A percentile compares a stretch with the other conserved stretches of the same genome.
Conservation (phyloP, 805 yeast species). For the Saturnispora dispora region DNA sequence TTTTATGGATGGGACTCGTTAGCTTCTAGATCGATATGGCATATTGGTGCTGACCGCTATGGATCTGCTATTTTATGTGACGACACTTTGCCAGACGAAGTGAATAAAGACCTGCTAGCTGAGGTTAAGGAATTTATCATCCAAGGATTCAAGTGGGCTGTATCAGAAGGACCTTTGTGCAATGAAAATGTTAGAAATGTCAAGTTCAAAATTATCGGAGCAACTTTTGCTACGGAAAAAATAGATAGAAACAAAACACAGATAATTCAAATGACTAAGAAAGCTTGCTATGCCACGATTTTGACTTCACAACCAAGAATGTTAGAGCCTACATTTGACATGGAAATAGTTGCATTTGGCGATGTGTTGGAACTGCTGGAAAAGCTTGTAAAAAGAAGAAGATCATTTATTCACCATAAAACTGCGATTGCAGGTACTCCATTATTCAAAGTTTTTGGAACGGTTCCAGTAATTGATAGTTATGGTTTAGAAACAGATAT, state of each 20-base stretch:
- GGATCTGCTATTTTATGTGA: constrained; percentile 48
- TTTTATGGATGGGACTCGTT: constrained; percentile 74
- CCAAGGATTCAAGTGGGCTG: constrained; percentile 80
- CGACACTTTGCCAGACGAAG: constrained; percentile 68
- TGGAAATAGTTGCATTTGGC: constrained; percentile 47
- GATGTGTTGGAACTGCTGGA: constrained; percentile 22
- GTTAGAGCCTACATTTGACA: constrained; percentile 71
- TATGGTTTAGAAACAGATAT: constrained; percentile 84
- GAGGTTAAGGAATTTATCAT: constrained; percentile 45
- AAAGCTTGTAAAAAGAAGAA: constrained; percentile 45
- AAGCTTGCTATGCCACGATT: constrained; percentile 77
- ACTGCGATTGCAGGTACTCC: constrained; percentile 66
- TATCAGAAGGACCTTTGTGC: constrained; percentile 84
- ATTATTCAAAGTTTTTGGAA: constrained; percentile 50
- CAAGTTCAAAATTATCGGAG: constrained; percentile 62
- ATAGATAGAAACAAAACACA: constrained; percentile 53
- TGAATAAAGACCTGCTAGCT: constrained; percentile 43
- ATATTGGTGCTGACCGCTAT: constrained; percentile 50
- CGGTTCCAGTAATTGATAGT: constrained; percentile 83
- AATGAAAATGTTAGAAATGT: constrained; percentile 71
- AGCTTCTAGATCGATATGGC: constrained; percentile 76
- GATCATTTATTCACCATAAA: constrained; percentile 51
- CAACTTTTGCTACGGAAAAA: constrained; percentile 39
- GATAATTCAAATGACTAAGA: constrained; percentile 70
- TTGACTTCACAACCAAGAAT: constrained; percentile 70